Evolutionary conservation across 495 filamentous ascomycete species (phyloP).

Genomic region (Xylaria cubensis): DNA sequence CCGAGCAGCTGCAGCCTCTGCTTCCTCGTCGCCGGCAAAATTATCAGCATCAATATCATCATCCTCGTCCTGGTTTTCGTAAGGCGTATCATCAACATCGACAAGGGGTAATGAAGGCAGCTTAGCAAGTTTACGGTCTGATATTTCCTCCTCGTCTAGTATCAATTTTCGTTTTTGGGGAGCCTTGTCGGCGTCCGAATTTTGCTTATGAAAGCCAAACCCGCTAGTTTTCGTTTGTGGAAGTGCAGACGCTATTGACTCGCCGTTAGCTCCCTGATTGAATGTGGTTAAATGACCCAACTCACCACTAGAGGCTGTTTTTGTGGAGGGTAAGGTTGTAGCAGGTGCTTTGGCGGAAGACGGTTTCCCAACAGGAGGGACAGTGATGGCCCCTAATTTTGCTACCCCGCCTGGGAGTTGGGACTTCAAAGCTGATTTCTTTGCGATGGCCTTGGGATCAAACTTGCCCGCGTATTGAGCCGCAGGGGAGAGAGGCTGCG

Average conservation of each 20-base stretch:
- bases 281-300: background rate
- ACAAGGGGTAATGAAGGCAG: slow-evolving; percentile 77
- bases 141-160: slow-evolving; percentile 86
- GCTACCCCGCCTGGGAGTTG: slow-evolving; percentile 50
- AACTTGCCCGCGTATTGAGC: slow-evolving; percentile 79
- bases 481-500: slow-evolving; percentile 51
- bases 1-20: slow-evolving; percentile 81
- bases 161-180: slow-evolving; percentile 75
- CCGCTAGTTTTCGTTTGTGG: slow-evolving; percentile 78
- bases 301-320: slow-evolving; percentile 37
- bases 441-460: slow-evolving; percentile 85
- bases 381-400: slow-evolving; percentile 48
- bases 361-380: slow-evolving; percentile 29
- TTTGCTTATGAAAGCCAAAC: slow-evolving; percentile 79
- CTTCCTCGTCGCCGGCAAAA: slow-evolving; percentile 82
- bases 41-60: slow-evolving; percentile 80
- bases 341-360: background rate
- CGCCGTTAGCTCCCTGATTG: background rate
- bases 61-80: slow-evolving; percentile 66
- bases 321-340: slow-evolving; percentile 18
- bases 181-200: slow-evolving; percentile 68
- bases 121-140: slow-evolving; percentile 84
- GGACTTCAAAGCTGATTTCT: slow-evolving; percentile 67
- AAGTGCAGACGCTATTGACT: slow-evolving; percentile 52
- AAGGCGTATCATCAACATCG: slow-evolving; percentile 63